Base-by-base conservation (phyloP, 108 stramenopile genomes). In the Asterionellopsis glacialis region DNA sequence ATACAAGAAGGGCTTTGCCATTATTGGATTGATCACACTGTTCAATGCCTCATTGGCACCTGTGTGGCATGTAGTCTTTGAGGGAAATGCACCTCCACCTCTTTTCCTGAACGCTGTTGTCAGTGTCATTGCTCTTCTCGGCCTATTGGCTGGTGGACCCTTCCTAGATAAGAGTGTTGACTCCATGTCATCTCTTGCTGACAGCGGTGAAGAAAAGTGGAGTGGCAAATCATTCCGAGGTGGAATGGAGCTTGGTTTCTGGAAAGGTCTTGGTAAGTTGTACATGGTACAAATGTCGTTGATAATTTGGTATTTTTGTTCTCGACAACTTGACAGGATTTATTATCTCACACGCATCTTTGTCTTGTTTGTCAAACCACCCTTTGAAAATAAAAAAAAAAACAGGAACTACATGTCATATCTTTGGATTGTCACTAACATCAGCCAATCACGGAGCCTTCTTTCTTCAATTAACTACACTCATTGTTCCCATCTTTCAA, bases 371-470 rank as follows among this genome's bases (percentile, higher is more conserved):
- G n/a, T n/a, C n/a, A n/a, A n/a, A n/a, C n/a, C n/a, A n/a, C n/a
- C n/a, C n/a, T n/a, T n/a, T n/a, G n/a, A n/a, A n/a, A n/a, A n/a
- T n/a, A n/a, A n/a, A n/a, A 33, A 33, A 5, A 33, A 5, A 6
- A 2, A 19, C 51, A 77, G 81, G 81, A 43, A 77, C 81, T 18
- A 82, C 76, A 11, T 63, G 72, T 43, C 77, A 82, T 53, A 64
- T 82, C 16, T 77, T 67, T 64, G 83, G 83, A 12, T 67, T 84
- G 50, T 58, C 67, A 19, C 68, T 76, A 43, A 84, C 83, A 27
- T 73, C 83, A 14, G 74, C 83, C 15, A 77, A 81, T 65, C 83
- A 84, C 55, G 83, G 80, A 24, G 83, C 83, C 41, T 84, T 84
- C 52, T 52, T 84, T n/a, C 67, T 84, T 6, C 83, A 84, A 64